A percentile compares a stretch with the other conserved stretches of the same genome.
Evolutionary conservation across 2,329 filamentous ascomycete species (phyloP).

Genomic region (Alternaria triticimaculans): DNA sequence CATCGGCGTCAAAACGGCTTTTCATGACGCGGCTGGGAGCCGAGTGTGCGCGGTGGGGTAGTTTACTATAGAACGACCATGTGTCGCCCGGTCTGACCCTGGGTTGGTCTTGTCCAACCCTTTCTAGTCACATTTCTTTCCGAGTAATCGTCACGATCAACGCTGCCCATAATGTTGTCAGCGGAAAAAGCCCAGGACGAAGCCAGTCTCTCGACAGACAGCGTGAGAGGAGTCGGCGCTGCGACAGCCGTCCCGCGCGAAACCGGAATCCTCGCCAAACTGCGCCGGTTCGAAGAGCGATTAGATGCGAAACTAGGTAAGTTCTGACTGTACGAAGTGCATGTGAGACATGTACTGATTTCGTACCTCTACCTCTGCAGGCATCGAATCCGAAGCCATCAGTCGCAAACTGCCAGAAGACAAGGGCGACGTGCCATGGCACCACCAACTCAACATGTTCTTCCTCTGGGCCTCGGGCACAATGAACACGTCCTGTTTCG

Average conservation of each 20-base stretch:
- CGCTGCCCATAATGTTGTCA: neutral
- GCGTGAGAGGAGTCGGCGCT: conserved; percentile 2
- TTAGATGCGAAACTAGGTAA: conserved; percentile 26
- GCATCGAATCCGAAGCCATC: conserved; percentile 34
- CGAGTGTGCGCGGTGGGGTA: conserved; percentile 4
- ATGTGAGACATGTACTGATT: neutral
- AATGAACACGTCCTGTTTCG: conserved; percentile 51
- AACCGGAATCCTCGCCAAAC: conserved; percentile 19
- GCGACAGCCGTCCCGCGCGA: conserved; percentile 13
- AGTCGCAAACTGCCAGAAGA: conserved; percentile 34
- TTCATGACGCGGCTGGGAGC: conserved; percentile 15
- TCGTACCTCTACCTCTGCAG: neutral
- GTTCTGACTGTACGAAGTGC: neutral
- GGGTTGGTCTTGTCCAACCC: neutral
- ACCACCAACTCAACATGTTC: conserved; percentile 45
- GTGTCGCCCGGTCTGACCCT: neutral
- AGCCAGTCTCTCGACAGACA: conserved; percentile 18
- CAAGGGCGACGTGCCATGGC: conserved; percentile 35
- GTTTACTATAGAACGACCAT: conserved; percentile 3
- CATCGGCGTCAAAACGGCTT: conserved; percentile 7
- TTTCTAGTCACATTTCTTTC: neutral
- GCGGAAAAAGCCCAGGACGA: conserved; percentile 22
- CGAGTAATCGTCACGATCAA: neutral
- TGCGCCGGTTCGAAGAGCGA: conserved; percentile 27
- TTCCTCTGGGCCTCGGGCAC: conserved; percentile 55